Conservation (phyloP, 208 protist species). For the Tritrichomonas foetus region DNA sequence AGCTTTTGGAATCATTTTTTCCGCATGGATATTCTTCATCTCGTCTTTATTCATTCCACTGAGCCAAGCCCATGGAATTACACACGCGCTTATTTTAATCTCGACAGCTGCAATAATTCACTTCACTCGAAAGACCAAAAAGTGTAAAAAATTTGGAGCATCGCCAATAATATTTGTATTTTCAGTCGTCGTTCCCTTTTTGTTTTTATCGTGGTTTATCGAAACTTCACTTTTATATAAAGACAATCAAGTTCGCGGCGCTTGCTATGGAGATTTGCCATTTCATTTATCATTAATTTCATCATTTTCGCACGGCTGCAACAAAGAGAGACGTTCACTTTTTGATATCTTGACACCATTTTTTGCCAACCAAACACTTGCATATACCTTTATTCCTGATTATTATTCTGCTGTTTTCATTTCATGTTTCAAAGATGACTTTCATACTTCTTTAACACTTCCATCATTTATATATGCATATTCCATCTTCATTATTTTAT, state of each 20-base stretch:
- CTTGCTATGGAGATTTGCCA: constrained; percentile 29
- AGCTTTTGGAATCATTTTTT: constrained; percentile 7
- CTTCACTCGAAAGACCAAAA: background rate
- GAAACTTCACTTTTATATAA: background rate
- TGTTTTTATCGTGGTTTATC: background rate
- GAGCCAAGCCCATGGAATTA: background rate
- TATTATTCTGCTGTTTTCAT: constrained; percentile 27
- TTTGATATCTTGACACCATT: constrained; percentile 16
- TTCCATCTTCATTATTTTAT: no score
- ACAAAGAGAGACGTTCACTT: background rate
- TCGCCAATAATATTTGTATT: background rate
- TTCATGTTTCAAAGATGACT: background rate
- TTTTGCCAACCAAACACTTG: background rate
- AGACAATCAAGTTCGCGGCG: background rate
- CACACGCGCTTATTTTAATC: background rate
- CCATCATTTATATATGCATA: no score
- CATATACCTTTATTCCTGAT: background rate
- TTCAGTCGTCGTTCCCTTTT: background rate
- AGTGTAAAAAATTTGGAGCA: background rate
- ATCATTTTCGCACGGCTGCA: constrained; percentile 21
- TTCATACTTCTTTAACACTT: no score
- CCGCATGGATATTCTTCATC: constrained; percentile 13
- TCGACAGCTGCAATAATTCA: background rate
- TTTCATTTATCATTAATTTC: background rate
- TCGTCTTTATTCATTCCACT: background rate